A percentile compares a stretch with the other conserved stretches of the same genome.
These are phyloP conservation scores for Xerocomellus chrysenteron DNA, from an alignment of 768 basidiomycete genomes.

Conservation along the genomic window DNA sequence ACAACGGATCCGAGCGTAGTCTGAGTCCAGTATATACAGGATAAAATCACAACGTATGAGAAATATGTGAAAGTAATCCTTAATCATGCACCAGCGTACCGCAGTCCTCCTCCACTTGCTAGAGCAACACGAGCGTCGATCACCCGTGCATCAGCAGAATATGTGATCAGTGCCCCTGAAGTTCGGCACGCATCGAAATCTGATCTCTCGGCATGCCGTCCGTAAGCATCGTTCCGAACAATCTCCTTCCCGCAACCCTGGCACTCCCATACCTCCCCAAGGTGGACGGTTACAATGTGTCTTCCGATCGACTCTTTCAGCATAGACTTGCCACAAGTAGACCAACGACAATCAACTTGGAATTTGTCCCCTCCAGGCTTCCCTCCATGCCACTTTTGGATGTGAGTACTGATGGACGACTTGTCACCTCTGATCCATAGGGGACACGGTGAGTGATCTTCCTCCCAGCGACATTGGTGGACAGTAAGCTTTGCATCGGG, in stretches of 20 bases:
- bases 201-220: slow-evolving; percentile 2
- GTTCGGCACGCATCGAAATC: slow-evolving; percentile 3
- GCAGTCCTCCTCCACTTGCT: neutral
- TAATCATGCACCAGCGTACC: neutral
- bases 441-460: slow-evolving; percentile 1
- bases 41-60: neutral
- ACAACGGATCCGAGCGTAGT: too few relatives aligned
- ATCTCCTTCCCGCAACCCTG: slow-evolving; percentile 12
- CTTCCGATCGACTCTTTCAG: slow-evolving; percentile 23
- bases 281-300: slow-evolving; percentile 17
- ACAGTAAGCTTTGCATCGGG: neutral
- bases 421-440: slow-evolving; percentile 19
- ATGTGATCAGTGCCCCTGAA: slow-evolving; percentile 5
- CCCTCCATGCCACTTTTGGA: slow-evolving; percentile 20
- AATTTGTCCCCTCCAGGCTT: slow-evolving; percentile 10
- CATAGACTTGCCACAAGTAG: slow-evolving; percentile 17
- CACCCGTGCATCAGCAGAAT: slow-evolving; percentile 1
- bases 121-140: slow-evolving; percentile 8
- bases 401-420: slow-evolving; percentile 13
- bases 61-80: neutral
- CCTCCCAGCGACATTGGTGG: slow-evolving; percentile 11
- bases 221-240: slow-evolving; percentile 8
- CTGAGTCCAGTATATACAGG: too few relatives aligned
- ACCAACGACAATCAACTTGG: slow-evolving; percentile 9
- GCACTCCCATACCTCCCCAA: slow-evolving; percentile 18